Percentiles rank a stretch among this genome's conserved stretches.
These are phyloP conservation scores for Pouteria glomerata DNA, from an alignment of 148 eudicot genomes.

Conservation along the genomic window DNA sequence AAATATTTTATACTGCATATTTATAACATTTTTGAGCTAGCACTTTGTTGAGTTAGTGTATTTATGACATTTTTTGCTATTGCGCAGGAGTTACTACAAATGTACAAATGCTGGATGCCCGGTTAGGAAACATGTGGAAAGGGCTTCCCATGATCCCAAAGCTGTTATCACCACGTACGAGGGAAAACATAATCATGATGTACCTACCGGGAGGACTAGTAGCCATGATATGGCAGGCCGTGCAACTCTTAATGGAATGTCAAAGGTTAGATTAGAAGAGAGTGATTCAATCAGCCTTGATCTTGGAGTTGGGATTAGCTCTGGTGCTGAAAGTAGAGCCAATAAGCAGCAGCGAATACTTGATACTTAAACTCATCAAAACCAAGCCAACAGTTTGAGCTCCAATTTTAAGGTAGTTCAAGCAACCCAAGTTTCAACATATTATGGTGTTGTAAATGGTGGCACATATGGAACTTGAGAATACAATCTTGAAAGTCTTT, in stretches of 20 bases:
- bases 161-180: slow-evolving; percentile 31
- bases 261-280: slow-evolving; percentile 5
- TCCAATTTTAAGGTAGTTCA: slow-evolving; percentile 39
- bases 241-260: slow-evolving; percentile 1
- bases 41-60: too few species aligned
- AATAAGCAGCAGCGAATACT: slow-evolving; percentile 29
- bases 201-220: slow-evolving; percentile 11
- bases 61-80: not conserved
- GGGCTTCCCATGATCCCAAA: slow-evolving; percentile 28
- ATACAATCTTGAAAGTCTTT: slow-evolving; percentile 42
- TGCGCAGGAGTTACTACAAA: slow-evolving; percentile 27
- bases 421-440: slow-evolving; percentile 30
- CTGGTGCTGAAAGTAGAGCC: slow-evolving; percentile 28
- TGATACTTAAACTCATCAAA: slow-evolving; percentile 26
- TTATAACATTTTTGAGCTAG: too few species aligned
- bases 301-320: slow-evolving; percentile 15
- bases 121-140: slow-evolving; percentile 30
- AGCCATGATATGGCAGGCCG: slow-evolving; percentile 8
- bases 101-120: slow-evolving; percentile 25
- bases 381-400: slow-evolving; percentile 30
- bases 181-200: slow-evolving; percentile 24
- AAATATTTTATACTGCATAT: too few species aligned
- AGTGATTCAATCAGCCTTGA: slow-evolving; percentile 13
- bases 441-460: slow-evolving; percentile 55
- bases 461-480: slow-evolving; percentile 57